Percentiles rank a stretch among this genome's conserved stretches.
phyloP scores from a whole-genome alignment of 768 basidiomycete species.

The Russula abietina region DNA sequence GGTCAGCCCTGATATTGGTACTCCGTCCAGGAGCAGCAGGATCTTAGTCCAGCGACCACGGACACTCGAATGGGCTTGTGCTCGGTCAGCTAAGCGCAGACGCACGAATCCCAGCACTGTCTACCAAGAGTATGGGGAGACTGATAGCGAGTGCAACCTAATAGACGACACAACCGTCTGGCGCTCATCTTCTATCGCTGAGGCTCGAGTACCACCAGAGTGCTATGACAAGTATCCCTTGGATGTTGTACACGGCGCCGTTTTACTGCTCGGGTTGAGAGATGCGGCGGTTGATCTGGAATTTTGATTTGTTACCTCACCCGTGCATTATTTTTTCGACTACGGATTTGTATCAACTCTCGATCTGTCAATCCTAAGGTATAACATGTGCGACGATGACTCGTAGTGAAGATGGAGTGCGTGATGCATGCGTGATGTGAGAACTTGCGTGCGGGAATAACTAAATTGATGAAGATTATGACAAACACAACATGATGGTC shows the following conservation, averaged over 20 bases:
- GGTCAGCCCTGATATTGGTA: conserved; percentile 15
- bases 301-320: conserved; percentile 7
- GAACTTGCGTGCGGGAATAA: conserved; percentile 21
- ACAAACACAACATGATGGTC: conserved; percentile 5
- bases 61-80: conserved; percentile 44
- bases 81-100: conserved; percentile 36
- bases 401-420: conserved; percentile 6
- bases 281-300: not conserved
- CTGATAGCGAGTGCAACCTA: conserved; percentile 15
- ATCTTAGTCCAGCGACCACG: conserved; percentile 25
- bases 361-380: conserved; percentile 26
- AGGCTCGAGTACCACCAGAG: conserved; percentile 24
- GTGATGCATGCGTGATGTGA: conserved; percentile 7
- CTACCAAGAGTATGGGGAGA: conserved; percentile 23
- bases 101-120: conserved; percentile 24
- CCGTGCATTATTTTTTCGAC: not conserved
- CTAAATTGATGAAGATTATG: conserved; percentile 24
- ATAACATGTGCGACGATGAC: conserved; percentile 16
- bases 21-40: conserved; percentile 17
- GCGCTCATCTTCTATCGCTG: not conserved
- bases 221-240: conserved; percentile 26
- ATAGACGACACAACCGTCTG: not conserved
- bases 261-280: conserved; percentile 27
- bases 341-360: conserved; percentile 20
- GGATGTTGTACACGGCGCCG: conserved; percentile 31